Evolutionary conservation across 2,329 filamentous ascomycete species (phyloP), one percentile per base, ranked within the genome.

Genomic region (Alternaria brassicae): DNA sequence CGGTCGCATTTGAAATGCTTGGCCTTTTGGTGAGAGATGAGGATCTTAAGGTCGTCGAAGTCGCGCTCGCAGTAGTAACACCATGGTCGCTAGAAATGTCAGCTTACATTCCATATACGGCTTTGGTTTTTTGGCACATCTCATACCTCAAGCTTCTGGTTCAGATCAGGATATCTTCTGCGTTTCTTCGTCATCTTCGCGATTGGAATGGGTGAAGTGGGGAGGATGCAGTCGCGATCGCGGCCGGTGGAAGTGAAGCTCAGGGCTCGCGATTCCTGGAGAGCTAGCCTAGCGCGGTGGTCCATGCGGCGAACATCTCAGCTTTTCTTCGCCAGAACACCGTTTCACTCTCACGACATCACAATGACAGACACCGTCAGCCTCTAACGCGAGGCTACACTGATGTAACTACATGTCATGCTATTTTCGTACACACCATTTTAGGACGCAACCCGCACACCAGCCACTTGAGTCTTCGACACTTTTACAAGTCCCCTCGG

Each of bases 41-140:
- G 88, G 69, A 98, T 93, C 83, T 97, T 97, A 45, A 97, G 80
- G 78, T 99, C 95, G 78, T 98, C 93, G 77, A 98, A 99, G 81
- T 98, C 94, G 81, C 94, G 91, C 81, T 99, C 95, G 89, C 95
- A 99, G 83, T 99, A 99, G 81, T 97, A 99, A 82, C 95, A 99
- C 93, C 93, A 98, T 49, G 94, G 91, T 58, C 93, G 90, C 56
- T 59, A 45, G 12, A 27, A 13, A 45, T 19, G 45, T 59, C 47
- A 59, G 45, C 40, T n/a, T 30, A n/a, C 30, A 40, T 32, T 23
- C 12, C 8, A 27, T 15, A 25, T 50, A 27, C 45, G 12, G 12
- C 5, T 6, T 36, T 36, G 6, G 15, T 42, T 49, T 21, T 21
- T 25, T 8, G 4, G 30, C 32, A 12, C 12, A 17, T 45, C 10